Evolutionary conservation across 305 asterid species (phyloP).

Genomic region (Salvia sclarea): DNA sequence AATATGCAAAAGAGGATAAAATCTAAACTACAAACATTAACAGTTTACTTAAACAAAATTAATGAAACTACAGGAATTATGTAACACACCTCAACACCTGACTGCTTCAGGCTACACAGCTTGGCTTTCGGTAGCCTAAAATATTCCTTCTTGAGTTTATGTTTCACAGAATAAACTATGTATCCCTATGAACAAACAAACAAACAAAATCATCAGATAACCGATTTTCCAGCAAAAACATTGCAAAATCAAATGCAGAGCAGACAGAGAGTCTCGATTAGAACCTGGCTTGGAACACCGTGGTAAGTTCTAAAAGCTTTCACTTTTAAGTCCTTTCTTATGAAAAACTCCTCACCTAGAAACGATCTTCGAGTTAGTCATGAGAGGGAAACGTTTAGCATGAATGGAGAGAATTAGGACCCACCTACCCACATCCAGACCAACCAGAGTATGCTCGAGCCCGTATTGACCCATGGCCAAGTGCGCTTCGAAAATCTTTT

Average conservation of each 20-base stretch:
- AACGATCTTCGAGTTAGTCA: slow-evolving; percentile 13
- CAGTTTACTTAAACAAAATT: no score
- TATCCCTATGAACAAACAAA: slow-evolving; percentile 60
- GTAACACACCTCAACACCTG: slow-evolving; percentile 91
- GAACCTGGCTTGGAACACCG: slow-evolving; percentile 90
- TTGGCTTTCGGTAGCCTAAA: slow-evolving; percentile 65
- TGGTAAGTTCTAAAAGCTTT: slow-evolving; percentile 86
- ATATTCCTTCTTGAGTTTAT: slow-evolving; percentile 80
- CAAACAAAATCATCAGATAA: no score
- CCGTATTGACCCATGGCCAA: slow-evolving; percentile 91
- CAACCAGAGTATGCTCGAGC: slow-evolving; percentile 73
- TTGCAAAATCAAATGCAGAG: slow-evolving; percentile 18
- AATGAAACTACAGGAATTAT: no score
- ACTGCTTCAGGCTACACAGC: slow-evolving; percentile 66
- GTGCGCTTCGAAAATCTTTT: slow-evolving; percentile 90
- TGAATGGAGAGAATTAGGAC: slow-evolving; percentile 37
- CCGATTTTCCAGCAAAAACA: slow-evolving; percentile 7
- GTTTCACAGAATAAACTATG: slow-evolving; percentile 74
- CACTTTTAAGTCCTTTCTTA: slow-evolving; percentile 79
- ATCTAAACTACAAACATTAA: no score
- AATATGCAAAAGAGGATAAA: no score
- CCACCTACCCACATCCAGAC: slow-evolving; percentile 79
- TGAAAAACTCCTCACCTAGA: slow-evolving; percentile 78
- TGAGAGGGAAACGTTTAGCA: neutral
- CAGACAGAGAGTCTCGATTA: slow-evolving; percentile 21